Percentiles rank a stretch among this genome's conserved stretches.
These are phyloP conservation scores for Phaseolus coccineus DNA, from an alignment of 331 rosid genomes.

Conservation along the genomic window DNA sequence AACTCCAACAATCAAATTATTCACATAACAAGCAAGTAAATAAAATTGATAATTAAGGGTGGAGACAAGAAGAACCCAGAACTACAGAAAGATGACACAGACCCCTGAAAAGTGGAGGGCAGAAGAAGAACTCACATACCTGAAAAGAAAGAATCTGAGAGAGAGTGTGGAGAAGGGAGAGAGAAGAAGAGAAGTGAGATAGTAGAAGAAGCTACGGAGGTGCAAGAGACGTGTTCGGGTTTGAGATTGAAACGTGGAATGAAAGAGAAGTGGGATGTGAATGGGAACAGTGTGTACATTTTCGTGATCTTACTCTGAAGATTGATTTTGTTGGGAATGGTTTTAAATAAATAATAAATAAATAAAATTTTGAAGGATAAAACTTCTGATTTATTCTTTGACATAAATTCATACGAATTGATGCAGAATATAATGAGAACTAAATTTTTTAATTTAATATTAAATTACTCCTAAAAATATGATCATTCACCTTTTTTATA, in stretches of 20 bases:
- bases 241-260: neutral
- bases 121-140: slow-evolving; percentile 51
- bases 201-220: neutral
- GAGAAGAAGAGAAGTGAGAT: neutral
- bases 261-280: neutral
- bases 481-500: too few species aligned
- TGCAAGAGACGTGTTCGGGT: slow-evolving; percentile 29
- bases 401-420: too few species aligned
- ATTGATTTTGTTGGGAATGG: too few species aligned
- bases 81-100: neutral
- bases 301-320: neutral
- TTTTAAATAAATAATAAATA: too few species aligned
- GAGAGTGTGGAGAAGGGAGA: neutral
- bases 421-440: too few species aligned
- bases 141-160: slow-evolving; percentile 33
- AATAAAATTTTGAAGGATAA: too few species aligned
- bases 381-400: too few species aligned
- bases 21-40: neutral
- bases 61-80: neutral
- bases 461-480: too few species aligned
- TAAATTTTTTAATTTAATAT: too few species aligned
- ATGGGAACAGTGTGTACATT: neutral
- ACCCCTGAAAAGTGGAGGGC: slow-evolving; percentile 23
- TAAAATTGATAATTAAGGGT: neutral
- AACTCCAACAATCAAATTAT: slow-evolving; percentile 27